phyloP scores from a whole-genome alignment of 1,139 yeast species.

The Taiozyma sp. region DNA sequence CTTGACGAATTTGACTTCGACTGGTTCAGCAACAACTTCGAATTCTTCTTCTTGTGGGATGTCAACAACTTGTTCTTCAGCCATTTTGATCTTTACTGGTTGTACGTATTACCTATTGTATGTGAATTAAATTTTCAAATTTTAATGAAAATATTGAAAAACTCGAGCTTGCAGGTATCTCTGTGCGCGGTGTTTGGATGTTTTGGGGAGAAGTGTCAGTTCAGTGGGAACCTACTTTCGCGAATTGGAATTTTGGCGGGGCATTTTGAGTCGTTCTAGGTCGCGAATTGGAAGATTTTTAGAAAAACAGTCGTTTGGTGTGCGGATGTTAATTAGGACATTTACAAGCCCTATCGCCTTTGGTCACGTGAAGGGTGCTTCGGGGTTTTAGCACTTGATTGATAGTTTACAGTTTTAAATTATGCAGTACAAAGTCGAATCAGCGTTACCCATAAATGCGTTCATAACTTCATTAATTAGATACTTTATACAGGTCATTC shows the following conservation, averaged over 20 bases:
- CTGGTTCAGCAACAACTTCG: constrained; percentile 56
- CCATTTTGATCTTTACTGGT: constrained; percentile 19
- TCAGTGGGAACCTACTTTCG: neutral
- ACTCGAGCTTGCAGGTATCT: neutral
- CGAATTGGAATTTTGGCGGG: neutral
- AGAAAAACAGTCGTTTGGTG: neutral
- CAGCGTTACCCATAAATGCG: no score
- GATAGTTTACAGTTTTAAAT: no score
- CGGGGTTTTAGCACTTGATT: neutral
- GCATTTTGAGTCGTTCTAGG: neutral
- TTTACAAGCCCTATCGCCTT: neutral
- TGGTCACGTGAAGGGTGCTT: neutral
- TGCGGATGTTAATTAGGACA: neutral
- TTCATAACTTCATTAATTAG: neutral
- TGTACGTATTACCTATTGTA: neutral
- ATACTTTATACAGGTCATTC: constrained; percentile 5
- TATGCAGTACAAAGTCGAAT: no score
- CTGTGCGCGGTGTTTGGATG: neutral
- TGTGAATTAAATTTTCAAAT: neutral
- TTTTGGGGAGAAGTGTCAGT: neutral
- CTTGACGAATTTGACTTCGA: constrained; percentile 77
- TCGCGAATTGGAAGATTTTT: neutral
- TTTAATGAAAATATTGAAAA: neutral
- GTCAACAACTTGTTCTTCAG: constrained; percentile 27
- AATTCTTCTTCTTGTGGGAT: constrained; percentile 31